Base-by-base conservation (phyloP, 192 early-diverging fungal genomes). In the Piromyces finnis region DNA sequence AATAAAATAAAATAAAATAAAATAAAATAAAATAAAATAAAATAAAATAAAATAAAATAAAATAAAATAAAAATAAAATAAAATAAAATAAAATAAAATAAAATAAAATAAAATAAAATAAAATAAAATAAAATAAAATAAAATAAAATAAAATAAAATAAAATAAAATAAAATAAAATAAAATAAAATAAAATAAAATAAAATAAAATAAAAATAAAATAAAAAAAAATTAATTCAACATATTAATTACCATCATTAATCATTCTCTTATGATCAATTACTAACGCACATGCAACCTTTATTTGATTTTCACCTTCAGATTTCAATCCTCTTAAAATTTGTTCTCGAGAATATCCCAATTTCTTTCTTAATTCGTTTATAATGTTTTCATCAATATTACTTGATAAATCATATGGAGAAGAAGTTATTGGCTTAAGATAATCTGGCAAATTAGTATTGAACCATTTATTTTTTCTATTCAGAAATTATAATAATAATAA, bases 201-300 rank as follows among this genome's bases (percentile, higher is more conserved):
- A n/a, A n/a, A n/a, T n/a, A n/a, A n/a, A n/a, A n/a, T n/a, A n/a
- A n/a, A n/a, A n/a, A n/a, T n/a, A n/a, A n/a, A n/a, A n/a, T n/a
- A n/a, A n/a, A n/a, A n/a, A n/a, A n/a, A n/a, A n/a, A n/a, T n/a
- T n/a, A n/a, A n/a, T n/a, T n/a, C n/a, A n/a, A n/a, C n/a, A n/a
- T n/a, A n/a, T n/a, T n/a, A n/a, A n/a, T 35, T 79, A 81, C 80
- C 80, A 35, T 81, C 79, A 51, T 86, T 84, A 37, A 92, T 83
- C 88, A 94, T 90, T 80, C 89, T 85, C 68, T 93, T 87, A 81
- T 90, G 91, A 84, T 98, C 97, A 3, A 95, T 88, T n/a, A 95
- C 92, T 80, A 99, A 87, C 83, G 97, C 96, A 84, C 97, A 99
- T 11, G 97, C 95, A 12, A 99, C 97, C 82, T 97, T 97, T 79